These are phyloP conservation scores for Trametes elegans DNA, from an alignment of 768 basidiomycete species.

Conservation along the genomic window DNA sequence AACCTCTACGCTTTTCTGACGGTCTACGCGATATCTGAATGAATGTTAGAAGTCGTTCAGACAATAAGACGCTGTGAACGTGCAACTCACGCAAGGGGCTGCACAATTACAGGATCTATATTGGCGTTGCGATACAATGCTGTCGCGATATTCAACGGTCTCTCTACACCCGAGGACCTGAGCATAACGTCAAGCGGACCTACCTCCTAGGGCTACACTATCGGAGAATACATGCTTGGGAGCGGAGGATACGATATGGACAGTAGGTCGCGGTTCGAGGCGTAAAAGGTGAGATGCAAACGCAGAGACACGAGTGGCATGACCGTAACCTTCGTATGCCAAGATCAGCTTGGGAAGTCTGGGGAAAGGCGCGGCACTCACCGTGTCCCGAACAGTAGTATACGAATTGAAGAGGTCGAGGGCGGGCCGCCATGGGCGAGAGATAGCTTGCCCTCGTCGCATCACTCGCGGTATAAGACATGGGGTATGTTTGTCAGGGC, in stretches of 20 bases:
- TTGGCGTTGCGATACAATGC: constrained; percentile 68
- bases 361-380: constrained; percentile 29
- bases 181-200: background rate
- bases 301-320: constrained; percentile 80
- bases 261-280: constrained; percentile 41
- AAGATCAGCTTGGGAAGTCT: background rate
- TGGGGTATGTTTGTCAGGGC: constrained; percentile 1
- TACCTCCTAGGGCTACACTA: constrained; percentile 52
- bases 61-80: background rate
- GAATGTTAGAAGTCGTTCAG: constrained; percentile 5
- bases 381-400: constrained; percentile 81
- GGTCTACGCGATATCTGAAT: constrained; percentile 67
- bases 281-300: constrained; percentile 59
- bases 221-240: constrained; percentile 69
- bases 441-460: background rate
- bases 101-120: constrained; percentile 79
- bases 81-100: constrained; percentile 67
- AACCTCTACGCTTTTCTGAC: constrained; percentile 63
- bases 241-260: constrained; percentile 74
- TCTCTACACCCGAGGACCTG: background rate
- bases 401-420: constrained; percentile 39
- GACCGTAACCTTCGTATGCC: constrained; percentile 65
- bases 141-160: background rate
- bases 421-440: background rate
- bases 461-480: background rate